These are phyloP conservation scores for Cylindrotheca closterium DNA, from an alignment of 108 stramenopile genomes.

Conservation along the genomic window DNA sequence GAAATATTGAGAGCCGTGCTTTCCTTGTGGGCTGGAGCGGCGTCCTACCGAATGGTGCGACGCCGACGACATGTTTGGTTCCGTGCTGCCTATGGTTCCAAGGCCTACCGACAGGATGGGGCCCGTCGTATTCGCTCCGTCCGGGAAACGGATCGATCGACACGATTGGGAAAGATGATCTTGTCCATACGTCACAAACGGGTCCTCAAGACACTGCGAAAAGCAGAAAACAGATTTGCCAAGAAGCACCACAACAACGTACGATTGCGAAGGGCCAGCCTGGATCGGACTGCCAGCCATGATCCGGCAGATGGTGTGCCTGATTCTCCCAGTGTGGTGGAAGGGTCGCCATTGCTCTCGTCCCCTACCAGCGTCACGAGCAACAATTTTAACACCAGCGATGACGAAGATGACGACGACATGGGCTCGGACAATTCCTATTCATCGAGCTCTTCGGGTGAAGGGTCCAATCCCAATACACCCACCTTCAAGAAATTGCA, in stretches of 20 bases:
- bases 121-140: conserved; percentile 31
- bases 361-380: background rate
- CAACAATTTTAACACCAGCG: conserved; percentile 2
- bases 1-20: conserved; percentile 7
- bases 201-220: conserved; percentile 36
- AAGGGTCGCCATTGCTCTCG: background rate
- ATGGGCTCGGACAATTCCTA: background rate
- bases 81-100: conserved; percentile 47
- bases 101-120: conserved; percentile 37
- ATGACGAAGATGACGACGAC: background rate
- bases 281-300: too few species aligned
- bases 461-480: background rate
- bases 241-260: conserved; percentile 19
- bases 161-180: conserved; percentile 25
- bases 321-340: background rate
- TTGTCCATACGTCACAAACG: conserved; percentile 21
- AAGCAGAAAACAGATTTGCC: conserved; percentile 58
- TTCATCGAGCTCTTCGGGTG: background rate
- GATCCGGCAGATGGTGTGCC: background rate
- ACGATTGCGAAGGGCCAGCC: background rate
- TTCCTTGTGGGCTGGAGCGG: conserved; percentile 30
- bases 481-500: background rate
- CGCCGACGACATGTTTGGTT: conserved; percentile 72
- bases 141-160: conserved; percentile 51
- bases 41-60: conserved; percentile 71